Conservation (phyloP, 352 stramenopile genomes). For the Phytopythium vexans region DNA sequence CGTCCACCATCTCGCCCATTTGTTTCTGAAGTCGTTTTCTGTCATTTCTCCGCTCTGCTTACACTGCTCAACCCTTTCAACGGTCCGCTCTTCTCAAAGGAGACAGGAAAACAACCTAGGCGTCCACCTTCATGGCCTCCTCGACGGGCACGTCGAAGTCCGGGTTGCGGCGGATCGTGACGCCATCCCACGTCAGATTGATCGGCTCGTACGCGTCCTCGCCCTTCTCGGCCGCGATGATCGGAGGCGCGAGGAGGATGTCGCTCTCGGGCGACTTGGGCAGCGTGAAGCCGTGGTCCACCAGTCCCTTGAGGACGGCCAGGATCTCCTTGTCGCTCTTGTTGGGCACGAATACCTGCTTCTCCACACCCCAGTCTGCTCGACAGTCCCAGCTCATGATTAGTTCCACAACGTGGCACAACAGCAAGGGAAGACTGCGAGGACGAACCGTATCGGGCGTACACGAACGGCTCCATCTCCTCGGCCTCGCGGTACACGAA, state of each 20-base stretch:
- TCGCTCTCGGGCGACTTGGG: conserved; percentile 88
- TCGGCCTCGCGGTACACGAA: conserved; percentile 87
- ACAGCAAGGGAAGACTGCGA: not conserved
- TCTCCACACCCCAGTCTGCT: conserved; percentile 78
- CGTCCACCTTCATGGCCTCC: conserved; percentile 29
- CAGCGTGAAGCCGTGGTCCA: conserved; percentile 64
- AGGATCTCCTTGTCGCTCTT: conserved; percentile 86
- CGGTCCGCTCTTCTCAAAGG: too few species aligned
- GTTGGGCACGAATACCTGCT: conserved; percentile 79
- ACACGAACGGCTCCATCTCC: conserved; percentile 86
- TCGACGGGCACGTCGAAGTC: conserved; percentile 79
- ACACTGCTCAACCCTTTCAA: too few species aligned
- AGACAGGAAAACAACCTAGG: not conserved
- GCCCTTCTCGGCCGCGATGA: conserved; percentile 64
- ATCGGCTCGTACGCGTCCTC: conserved; percentile 77
- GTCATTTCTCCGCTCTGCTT: too few species aligned
- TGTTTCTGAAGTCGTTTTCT: too few species aligned
- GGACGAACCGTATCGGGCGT: conserved; percentile 67
- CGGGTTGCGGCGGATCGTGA: conserved; percentile 75
- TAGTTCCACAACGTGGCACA: not conserved
- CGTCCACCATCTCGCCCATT: too few species aligned
- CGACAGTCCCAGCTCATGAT: not conserved
- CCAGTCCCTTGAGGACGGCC: conserved; percentile 67
- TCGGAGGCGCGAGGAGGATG: conserved; percentile 61
- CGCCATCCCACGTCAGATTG: conserved; percentile 85